Evolutionary conservation across 169 alveolate genomes (phyloP).

Genomic region (Cryptosporidium sp.): DNA sequence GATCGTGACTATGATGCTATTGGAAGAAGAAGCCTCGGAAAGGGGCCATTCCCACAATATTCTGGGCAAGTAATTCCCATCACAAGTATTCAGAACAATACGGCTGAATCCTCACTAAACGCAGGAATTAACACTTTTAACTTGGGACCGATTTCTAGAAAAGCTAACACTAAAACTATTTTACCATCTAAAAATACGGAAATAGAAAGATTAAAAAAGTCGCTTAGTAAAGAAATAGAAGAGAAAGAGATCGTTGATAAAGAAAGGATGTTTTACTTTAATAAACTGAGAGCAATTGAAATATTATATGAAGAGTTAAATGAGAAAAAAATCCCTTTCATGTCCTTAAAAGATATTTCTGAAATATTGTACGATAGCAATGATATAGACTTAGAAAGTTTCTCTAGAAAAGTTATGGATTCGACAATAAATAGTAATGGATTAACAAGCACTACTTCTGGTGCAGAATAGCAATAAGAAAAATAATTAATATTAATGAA

Average conservation of each 20-base stretch:
- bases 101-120: conserved; percentile 78
- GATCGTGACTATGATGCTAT: conserved; percentile 86
- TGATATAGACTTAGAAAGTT: conserved; percentile 55
- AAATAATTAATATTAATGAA: not conserved
- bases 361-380: conserved; percentile 68
- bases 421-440: conserved; percentile 31
- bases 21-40: conserved; percentile 82
- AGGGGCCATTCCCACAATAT: conserved; percentile 69
- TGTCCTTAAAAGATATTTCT: conserved; percentile 77
- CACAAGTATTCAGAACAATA: conserved; percentile 73
- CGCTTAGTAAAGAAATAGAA: conserved; percentile 81
- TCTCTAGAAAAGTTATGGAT: conserved; percentile 31
- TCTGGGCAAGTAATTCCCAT: conserved; percentile 58
- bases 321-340: conserved; percentile 72
- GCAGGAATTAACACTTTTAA: conserved; percentile 63
- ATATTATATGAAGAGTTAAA: conserved; percentile 86
- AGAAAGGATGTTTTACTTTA: conserved; percentile 92
- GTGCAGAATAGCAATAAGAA: conserved; percentile 25
- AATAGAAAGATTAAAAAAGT: conserved; percentile 78
- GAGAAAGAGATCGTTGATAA: conserved; percentile 88
- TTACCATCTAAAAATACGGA: conserved; percentile 77
- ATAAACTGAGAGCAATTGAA: conserved; percentile 91
- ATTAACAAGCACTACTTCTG: conserved; percentile 66
- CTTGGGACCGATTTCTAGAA: conserved; percentile 76
- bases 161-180: conserved; percentile 75